Base-by-base conservation (phyloP, 202 grass and related monocot genomes). In the Carex arenaria region DNA sequence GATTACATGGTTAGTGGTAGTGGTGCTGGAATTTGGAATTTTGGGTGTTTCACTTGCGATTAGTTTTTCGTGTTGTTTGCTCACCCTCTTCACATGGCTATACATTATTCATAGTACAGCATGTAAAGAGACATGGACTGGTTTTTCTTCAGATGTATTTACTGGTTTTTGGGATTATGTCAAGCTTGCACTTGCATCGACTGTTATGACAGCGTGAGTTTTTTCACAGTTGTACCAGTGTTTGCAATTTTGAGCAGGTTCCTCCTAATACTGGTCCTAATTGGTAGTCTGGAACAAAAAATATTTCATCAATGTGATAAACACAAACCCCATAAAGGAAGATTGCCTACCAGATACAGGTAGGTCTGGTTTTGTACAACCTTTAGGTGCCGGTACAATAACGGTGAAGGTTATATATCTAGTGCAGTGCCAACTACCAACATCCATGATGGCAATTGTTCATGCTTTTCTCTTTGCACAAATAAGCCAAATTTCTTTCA, bases 101-200 rank as follows among this genome's bases (percentile, higher is more conserved):
- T 84, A 72, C 59, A 83, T 87, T 8, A 5, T 83, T n/a, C 40
- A 61, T 71, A 87, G 85, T 10, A 56, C 78, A 54, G 17, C 80
- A 12, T 87, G 85, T 32, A 82, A 15, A 64, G 57, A 22, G 40
- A 87, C 85, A 11, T 87, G 85, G 85, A 67, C 14, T 56, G 79
- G 85, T 0, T 72, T 87, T 36, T 87, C 85, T 51, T 61, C 51
- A 9, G 68, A 87, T 55, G 85, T 78, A 7, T 83, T 87, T 42
- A 3, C 20, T 18, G 79, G 66, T 4, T 47, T 87, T 15, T 87
- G 85, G 85, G 14, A 63, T n/a, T 87, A 82, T 19, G 13, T 63
- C 43, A 87, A 83, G 77, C 85, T 85, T 18, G 67, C 84, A 26
- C 12, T 70, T 59, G 59, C 84, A 40, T 85, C 84, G 3, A 76